Base-by-base conservation (phyloP, 208 protist genomes). In the Trypanosoma cruzi region DNA sequence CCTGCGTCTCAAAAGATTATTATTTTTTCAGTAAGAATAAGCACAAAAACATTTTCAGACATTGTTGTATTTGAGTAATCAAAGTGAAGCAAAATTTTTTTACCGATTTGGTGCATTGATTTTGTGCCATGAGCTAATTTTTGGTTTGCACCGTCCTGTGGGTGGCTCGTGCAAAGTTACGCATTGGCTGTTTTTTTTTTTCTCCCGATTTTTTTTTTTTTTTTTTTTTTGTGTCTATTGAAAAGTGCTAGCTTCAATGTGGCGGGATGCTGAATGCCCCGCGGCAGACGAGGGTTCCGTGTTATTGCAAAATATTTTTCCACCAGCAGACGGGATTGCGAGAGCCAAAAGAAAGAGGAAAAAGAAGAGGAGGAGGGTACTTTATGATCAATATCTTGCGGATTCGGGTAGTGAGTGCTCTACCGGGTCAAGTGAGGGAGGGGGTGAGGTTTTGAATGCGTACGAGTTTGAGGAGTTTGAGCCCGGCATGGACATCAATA, bases 401-500 rank as follows among this genome's bases (percentile, higher is more conserved):
- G 89, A 92, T 63, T 90, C 89, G 10, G 84, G 80, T 7, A 87
- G 84, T 64, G 85, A 85, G 57, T 64, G 63, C 13, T 81, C 69
- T n/a, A 64, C 59, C 20, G 67, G 63, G 1, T 44, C 37, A 11
- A 60, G 50, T 40, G 68, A 81, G 11, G 66, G 75, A 20, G 72
- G 73, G 36, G 68, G 77, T 8, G 70, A 82, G 24, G 60, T 65
- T 1, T 54, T 42, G n/a, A 66, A 49, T 36, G 73, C 64, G 8
- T 81, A 84, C 44, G 71, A 80, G 46, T 71, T 64, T 14, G 82
- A 89, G 60, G 78, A 84, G 31, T 95, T 84, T 75, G 79, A 52
- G 28, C 79, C 86, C 22, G 79, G 60, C 7, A 92, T 92, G 86
- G 83, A 92, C 22, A 86, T 92, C 26, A 92, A 95, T 46, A 90